A percentile compares a stretch with the other conserved stretches of the same genome.
phyloP scores from a whole-genome alignment of 2,329 filamentous ascomycete species.

The Penicillium vulpinum region DNA sequence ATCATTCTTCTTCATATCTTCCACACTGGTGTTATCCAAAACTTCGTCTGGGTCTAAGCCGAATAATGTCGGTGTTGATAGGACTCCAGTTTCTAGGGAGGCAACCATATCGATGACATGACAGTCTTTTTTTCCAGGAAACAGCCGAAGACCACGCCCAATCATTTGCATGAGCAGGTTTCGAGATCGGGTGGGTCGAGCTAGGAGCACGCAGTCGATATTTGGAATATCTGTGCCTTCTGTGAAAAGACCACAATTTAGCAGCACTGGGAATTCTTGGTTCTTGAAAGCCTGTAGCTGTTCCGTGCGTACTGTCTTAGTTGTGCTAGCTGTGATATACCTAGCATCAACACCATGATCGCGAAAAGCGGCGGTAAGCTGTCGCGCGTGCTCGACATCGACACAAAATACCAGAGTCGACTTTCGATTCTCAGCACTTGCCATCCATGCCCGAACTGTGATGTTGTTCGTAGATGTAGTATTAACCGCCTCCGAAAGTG shows the following conservation, averaged over 20 bases:
- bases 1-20: conserved; percentile 57
- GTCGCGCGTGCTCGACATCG: conserved; percentile 76
- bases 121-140: conserved; percentile 79
- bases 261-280: conserved; percentile 76
- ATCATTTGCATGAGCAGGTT: conserved; percentile 98
- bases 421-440: conserved; percentile 69
- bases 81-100: conserved; percentile 76
- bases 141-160: conserved; percentile 82
- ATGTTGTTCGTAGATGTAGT: conserved; percentile 78
- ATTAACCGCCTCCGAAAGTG: conserved; percentile 82
- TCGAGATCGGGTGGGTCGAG: conserved; percentile 84
- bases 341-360: conserved; percentile 76
- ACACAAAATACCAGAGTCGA: conserved; percentile 95
- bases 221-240: conserved; percentile 98
- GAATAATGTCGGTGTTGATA: conserved; percentile 89
- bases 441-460: conserved; percentile 81
- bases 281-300: conserved; percentile 74
- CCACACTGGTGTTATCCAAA: conserved; percentile 64
- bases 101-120: conserved; percentile 97
- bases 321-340: conserved; percentile 82
- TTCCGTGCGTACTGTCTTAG: conserved; percentile 65
- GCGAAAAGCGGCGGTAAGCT: conserved; percentile 74
- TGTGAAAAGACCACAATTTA: conserved; percentile 96
- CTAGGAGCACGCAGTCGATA: conserved; percentile 88
- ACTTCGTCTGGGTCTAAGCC: conserved; percentile 83